A percentile compares a stretch with the other conserved stretches of the same genome.
phyloP scores from a whole-genome alignment of 2,329 filamentous ascomycete species.

The Sclerotinia glacialis region DNA sequence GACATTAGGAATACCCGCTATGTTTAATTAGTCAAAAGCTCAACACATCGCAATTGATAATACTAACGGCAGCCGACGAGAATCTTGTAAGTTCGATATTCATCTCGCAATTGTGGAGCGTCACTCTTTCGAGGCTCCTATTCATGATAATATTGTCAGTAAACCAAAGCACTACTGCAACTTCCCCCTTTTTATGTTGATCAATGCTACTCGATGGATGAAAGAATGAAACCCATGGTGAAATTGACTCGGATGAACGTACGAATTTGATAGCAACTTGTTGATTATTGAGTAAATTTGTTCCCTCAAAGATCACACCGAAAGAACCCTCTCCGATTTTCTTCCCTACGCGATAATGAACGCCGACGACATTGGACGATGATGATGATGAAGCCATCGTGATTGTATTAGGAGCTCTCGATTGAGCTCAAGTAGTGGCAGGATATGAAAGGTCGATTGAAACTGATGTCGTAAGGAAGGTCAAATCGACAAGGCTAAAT shows the following conservation, averaged over 20 bases:
- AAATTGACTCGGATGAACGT: slow-evolving; percentile 44
- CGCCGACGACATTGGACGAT: slow-evolving; percentile 89
- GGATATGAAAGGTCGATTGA: not conserved
- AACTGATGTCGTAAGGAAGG: slow-evolving; percentile 19
- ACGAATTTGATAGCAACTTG: slow-evolving; percentile 99
- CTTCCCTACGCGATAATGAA: slow-evolving; percentile 98
- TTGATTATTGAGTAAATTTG: slow-evolving; percentile 97
- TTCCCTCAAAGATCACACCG: slow-evolving; percentile 98
- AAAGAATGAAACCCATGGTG: not conserved
- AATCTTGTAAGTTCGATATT: slow-evolving; percentile 99
- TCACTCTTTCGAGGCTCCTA: slow-evolving; percentile 98
- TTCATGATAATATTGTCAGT: slow-evolving; percentile 4
- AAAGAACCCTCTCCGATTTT: slow-evolving; percentile 99
- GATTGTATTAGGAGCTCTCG: slow-evolving; percentile 26
- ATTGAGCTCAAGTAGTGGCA: slow-evolving; percentile 25
- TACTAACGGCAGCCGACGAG: slow-evolving; percentile 96
- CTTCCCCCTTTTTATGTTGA: slow-evolving; percentile 18
- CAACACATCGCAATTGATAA: slow-evolving; percentile 23
- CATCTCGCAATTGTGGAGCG: slow-evolving; percentile 94
- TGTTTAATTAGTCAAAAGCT: slow-evolving; percentile 39
- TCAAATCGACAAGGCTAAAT: slow-evolving; percentile 26
- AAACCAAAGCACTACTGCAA: not conserved
- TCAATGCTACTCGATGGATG: not conserved
- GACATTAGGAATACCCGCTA: slow-evolving; percentile 97
- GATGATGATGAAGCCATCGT: slow-evolving; percentile 41